Conservation (phyloP, 2,329 filamentous ascomycete genomes). For the Alternaria incomplexa region DNA sequence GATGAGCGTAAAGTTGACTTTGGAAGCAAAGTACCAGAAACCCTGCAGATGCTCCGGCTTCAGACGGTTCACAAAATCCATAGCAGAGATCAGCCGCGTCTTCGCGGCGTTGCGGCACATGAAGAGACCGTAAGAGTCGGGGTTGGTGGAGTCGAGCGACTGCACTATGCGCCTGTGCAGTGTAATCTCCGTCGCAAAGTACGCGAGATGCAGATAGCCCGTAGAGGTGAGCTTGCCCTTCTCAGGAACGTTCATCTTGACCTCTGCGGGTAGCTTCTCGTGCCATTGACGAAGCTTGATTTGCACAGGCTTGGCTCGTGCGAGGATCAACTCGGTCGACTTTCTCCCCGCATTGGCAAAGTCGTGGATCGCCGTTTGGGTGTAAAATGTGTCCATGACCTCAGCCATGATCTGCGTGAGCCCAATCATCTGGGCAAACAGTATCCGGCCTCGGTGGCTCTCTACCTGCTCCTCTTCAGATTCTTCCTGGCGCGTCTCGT, state of each 20-base stretch:
- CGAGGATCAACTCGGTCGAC: constrained; percentile 74
- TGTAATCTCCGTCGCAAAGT: constrained; percentile 93
- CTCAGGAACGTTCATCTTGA: constrained; percentile 67
- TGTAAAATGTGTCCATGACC: constrained; percentile 84
- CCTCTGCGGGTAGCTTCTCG: constrained; percentile 66
- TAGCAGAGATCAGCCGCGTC: constrained; percentile 89
- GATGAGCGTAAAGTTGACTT: constrained; percentile 92
- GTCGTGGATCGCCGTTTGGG: constrained; percentile 74
- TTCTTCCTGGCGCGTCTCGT: constrained; percentile 56
- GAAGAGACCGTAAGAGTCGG: constrained; percentile 82
- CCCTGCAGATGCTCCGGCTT: constrained; percentile 84
- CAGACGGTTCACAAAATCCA: constrained; percentile 96
- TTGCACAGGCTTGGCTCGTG: constrained; percentile 80
- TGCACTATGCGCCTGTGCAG: constrained; percentile 90
- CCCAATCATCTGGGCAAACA: constrained; percentile 78
- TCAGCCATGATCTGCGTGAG: constrained; percentile 78
- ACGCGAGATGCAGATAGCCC: constrained; percentile 82
- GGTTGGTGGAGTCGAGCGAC: constrained; percentile 65
- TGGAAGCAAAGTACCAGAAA: constrained; percentile 91
- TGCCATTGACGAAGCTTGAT: constrained; percentile 86
- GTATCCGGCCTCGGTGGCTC: constrained; percentile 69
- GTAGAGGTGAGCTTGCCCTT: constrained; percentile 53
- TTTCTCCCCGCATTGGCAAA: constrained; percentile 70
- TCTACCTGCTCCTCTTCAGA: constrained; percentile 66
- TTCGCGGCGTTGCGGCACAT: constrained; percentile 95